phyloP scores from a whole-genome alignment of 1,139 yeast species.

The Lodderomyces elongisporus region DNA sequence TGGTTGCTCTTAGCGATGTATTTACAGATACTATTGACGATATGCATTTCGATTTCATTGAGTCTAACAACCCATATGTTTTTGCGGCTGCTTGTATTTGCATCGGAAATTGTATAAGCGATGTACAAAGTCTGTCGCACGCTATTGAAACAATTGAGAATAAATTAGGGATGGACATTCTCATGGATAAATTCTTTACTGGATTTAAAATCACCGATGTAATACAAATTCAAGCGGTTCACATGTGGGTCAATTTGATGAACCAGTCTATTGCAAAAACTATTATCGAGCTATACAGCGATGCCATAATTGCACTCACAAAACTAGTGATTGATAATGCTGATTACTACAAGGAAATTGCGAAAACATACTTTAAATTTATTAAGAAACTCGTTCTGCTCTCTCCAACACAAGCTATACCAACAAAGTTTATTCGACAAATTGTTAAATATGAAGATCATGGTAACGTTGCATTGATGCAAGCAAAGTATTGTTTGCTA shows the following conservation, averaged over 20 bases:
- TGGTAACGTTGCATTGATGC: not conserved
- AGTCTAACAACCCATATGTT: constrained; percentile 21
- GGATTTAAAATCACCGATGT: constrained; percentile 26
- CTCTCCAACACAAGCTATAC: not conserved
- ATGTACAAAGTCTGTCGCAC: constrained; percentile 14
- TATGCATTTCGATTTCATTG: constrained; percentile 3
- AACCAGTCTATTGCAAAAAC: constrained; percentile 13
- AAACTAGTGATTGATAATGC: constrained; percentile 33
- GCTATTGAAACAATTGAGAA: constrained; percentile 14
- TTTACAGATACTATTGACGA: not conserved
- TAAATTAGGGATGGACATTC: constrained; percentile 11
- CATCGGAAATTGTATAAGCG: constrained; percentile 33
- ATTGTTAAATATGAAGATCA: not conserved
- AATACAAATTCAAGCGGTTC: constrained; percentile 37
- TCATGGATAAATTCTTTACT: constrained; percentile 20
- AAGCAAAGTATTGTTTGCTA: constrained; percentile 1
- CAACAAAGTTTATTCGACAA: not conserved
- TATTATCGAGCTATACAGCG: constrained; percentile 10
- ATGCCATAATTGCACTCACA: constrained; percentile 17
- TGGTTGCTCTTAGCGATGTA: constrained; percentile 31
- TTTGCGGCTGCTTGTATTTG: constrained; percentile 27
- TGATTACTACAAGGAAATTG: constrained; percentile 34
- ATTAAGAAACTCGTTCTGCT: constrained; percentile 25
- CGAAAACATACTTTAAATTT: constrained; percentile 24
- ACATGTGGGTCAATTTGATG: constrained; percentile 30